These are phyloP conservation scores for Starmerella stigmatis DNA, from an alignment of 805 yeast genomes.

Conservation along the genomic window DNA sequence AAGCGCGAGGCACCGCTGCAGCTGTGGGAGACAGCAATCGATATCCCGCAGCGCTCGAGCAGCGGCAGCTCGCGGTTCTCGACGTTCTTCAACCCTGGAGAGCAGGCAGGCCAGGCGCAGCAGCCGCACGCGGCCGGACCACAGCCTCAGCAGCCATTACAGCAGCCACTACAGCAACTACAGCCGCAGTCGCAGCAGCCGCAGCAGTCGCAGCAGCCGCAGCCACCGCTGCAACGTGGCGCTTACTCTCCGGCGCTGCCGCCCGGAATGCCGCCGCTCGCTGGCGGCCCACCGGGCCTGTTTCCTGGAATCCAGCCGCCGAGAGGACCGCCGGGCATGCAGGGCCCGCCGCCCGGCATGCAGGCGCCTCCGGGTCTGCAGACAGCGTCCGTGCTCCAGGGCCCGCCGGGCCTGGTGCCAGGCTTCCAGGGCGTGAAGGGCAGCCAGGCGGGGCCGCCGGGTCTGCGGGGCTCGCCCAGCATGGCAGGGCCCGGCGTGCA, in stretches of 20 bases:
- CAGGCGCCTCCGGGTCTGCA: background rate
- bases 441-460: background rate
- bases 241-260: background rate
- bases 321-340: background rate
- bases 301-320: background rate
- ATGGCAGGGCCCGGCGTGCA: background rate
- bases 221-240: background rate
- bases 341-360: background rate
- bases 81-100: constrained; percentile 14
- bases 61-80: constrained; percentile 21
- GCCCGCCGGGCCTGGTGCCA: too few relatives aligned
- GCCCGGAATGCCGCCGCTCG: constrained; percentile 3
- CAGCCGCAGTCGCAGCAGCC: background rate
- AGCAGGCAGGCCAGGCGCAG: too few relatives aligned
- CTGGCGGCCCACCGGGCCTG: background rate
- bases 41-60: background rate
- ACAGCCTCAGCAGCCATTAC: background rate
- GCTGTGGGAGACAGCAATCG: constrained; percentile 2
- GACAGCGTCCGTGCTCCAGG: background rate
- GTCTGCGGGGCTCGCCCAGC: background rate
- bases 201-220: background rate
- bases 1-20: background rate
- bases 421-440: background rate
- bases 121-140: too few relatives aligned
- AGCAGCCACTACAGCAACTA: background rate